Base-by-base conservation (phyloP, 2,329 filamentous ascomycete genomes). In the Bimuria novae-zelandiae region DNA sequence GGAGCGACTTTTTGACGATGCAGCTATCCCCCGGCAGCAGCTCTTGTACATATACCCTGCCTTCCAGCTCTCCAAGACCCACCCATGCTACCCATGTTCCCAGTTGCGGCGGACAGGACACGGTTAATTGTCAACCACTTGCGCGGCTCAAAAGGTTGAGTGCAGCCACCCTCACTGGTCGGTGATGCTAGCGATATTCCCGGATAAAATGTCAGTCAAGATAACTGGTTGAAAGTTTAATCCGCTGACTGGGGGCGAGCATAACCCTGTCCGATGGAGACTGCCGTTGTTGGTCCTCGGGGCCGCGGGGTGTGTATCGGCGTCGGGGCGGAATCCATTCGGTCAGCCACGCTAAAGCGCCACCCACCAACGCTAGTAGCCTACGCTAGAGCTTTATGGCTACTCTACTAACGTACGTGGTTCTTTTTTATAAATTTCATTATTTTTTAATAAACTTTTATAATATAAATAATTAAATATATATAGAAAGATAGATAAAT, bases 191-290 rank as follows among this genome's bases (percentile, higher is more conserved):
- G 29, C 29, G 36, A 19, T 48, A n/a, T 43, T 43, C 19, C 40
- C 56, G 61, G 61, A 46, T 63, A 61, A 63, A 63, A 54, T 52
- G 40, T 22, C 17, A 36, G 48, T 49, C 46, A 56, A 61, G 56
- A 52, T 58, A 35, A 52, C 40, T 63, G 53, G 56, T 29, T 37
- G 39, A 49, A 42, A 45, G 41, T 32, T 51, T 49, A 45, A 44
- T 39, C 42, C 6, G 21, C 48, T 21, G 41, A 40, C 45, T 29
- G 42, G 49, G 30, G 47, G 37, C 22, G 19, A 45, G 17, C 35
- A 40, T 19, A 41, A 35, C 43, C 23, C 40, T 36, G 35, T 42
- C 27, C n/a, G 47, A 50, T 36, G 46, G 7, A 17, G 30, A 17
- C 41, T 48, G 43, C 17, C 30, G 16, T 32, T 36, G 23, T 37